Conservation (phyloP, 345 rosid genomes). For the Acer yangbiense region DNA sequence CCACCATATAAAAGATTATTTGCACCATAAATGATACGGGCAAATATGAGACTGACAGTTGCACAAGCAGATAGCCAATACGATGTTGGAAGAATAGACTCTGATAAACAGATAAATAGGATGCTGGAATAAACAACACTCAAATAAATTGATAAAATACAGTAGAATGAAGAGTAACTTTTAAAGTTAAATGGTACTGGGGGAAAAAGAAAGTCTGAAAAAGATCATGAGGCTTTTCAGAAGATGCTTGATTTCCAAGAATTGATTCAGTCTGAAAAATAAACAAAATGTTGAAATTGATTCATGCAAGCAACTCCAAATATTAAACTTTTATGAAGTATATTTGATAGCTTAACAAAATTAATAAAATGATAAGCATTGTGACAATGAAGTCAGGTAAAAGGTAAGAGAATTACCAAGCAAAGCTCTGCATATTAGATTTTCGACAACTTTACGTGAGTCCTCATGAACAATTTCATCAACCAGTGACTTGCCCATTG, state of each 20-base stretch:
- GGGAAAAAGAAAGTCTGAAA: not conserved
- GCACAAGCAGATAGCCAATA: not conserved
- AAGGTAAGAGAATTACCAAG: slow-evolving; percentile 44
- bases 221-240: not conserved
- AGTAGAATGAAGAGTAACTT: too few relatives aligned
- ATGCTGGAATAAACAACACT: not conserved
- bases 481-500: slow-evolving; percentile 72
- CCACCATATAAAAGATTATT: not conserved
- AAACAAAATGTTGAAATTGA: not conserved
- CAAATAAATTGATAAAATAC: too few relatives aligned
- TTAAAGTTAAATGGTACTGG: too few relatives aligned
- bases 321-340: not conserved
- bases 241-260: not conserved
- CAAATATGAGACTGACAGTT: not conserved
- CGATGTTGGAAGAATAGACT: too few relatives aligned
- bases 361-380: not conserved
- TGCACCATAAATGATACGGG: too few relatives aligned
- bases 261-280: not conserved
- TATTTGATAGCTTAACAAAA: slow-evolving; percentile 1
- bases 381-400: not conserved
- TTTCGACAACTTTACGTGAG: slow-evolving; percentile 47
- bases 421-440: slow-evolving; percentile 60
- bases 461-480: slow-evolving; percentile 68
- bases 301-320: not conserved
- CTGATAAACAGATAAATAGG: not conserved